phyloP scores from a whole-genome alignment of 2,329 filamentous ascomycete genomes.

The Akanthomyces muscarius region DNA sequence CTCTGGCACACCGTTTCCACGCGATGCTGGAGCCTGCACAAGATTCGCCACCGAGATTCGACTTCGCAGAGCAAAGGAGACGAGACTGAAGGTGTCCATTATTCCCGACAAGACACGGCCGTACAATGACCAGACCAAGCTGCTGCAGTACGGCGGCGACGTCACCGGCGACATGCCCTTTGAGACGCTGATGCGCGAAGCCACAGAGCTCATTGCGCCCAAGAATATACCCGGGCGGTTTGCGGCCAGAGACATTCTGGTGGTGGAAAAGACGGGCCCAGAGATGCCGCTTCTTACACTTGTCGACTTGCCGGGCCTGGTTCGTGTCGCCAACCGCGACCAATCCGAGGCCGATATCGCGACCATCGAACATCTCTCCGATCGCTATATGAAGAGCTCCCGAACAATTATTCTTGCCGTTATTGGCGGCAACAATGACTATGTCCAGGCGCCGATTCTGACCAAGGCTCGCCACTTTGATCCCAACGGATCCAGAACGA shows the following conservation, averaged over 20 bases:
- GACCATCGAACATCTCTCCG: constrained; percentile 48
- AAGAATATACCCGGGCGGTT: constrained; percentile 48
- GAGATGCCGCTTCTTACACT: constrained; percentile 57
- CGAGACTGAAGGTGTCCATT: constrained; percentile 47
- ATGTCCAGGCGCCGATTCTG: constrained; percentile 49
- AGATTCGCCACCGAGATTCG: constrained; percentile 58
- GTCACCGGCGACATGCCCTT: constrained; percentile 44
- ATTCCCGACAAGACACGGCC: constrained; percentile 49
- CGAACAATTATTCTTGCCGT: constrained; percentile 54
- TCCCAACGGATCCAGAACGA: constrained; percentile 45
- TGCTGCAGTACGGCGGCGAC: constrained; percentile 46
- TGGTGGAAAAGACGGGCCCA: constrained; percentile 56
- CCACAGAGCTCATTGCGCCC: constrained; percentile 48
- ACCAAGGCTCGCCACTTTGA: constrained; percentile 49
- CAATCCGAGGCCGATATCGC: constrained; percentile 51
- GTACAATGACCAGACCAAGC: constrained; percentile 42
- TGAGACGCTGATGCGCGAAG: constrained; percentile 47
- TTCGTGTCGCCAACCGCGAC: constrained; percentile 49
- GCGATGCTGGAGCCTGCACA: constrained; percentile 57
- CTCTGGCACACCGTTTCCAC: constrained; percentile 57
- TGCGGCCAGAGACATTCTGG: constrained; percentile 50
- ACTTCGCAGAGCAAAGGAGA: constrained; percentile 44
- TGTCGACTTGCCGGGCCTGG: constrained; percentile 58
- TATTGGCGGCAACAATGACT: constrained; percentile 52
- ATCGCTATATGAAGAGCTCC: constrained; percentile 53